A percentile compares a stretch with the other conserved stretches of the same genome.
phyloP scores from a whole-genome alignment of 495 filamentous ascomycete genomes.

The Podospora pseudopauciseta region DNA sequence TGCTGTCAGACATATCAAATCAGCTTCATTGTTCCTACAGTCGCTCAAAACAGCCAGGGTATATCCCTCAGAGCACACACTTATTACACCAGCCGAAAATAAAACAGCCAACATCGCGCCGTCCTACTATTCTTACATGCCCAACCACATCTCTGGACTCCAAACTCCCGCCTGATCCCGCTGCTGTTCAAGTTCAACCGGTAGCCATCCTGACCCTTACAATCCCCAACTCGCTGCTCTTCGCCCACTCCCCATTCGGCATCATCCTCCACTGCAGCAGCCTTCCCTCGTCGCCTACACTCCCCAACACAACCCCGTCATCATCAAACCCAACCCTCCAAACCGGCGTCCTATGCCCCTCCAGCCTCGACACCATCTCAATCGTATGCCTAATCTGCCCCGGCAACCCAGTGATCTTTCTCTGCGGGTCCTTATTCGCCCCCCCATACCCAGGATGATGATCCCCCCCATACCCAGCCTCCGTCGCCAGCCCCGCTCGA shows the following conservation, averaged over 20 bases:
- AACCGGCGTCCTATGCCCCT: constrained; percentile 53
- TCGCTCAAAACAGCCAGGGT: too few relatives aligned
- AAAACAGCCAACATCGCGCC: too few relatives aligned
- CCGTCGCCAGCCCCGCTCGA: neutral
- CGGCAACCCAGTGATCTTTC: constrained; percentile 32
- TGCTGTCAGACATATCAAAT: neutral
- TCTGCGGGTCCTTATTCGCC: constrained; percentile 22
- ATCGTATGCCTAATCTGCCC: constrained; percentile 47
- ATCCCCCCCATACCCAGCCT: neutral
- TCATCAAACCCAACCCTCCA: constrained; percentile 61
- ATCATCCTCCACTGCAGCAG: constrained; percentile 54
- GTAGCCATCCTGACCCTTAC: constrained; percentile 46
- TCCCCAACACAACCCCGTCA: constrained; percentile 57
- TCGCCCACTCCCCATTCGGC: constrained; percentile 53
- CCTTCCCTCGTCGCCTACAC: constrained; percentile 59
- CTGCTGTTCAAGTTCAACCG: constrained; percentile 21
- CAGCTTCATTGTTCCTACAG: too few relatives aligned
- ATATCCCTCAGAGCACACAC: too few relatives aligned
- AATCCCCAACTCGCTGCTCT: constrained; percentile 53
- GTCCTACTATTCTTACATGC: too few relatives aligned
- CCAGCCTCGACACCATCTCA: constrained; percentile 51
- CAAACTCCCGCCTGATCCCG: neutral
- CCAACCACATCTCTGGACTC: neutral
- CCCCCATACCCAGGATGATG: neutral
- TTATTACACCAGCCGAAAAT: too few relatives aligned